These are phyloP conservation scores for Globisporangium spinosum DNA, from an alignment of 352 stramenopile species.

Conservation along the genomic window DNA sequence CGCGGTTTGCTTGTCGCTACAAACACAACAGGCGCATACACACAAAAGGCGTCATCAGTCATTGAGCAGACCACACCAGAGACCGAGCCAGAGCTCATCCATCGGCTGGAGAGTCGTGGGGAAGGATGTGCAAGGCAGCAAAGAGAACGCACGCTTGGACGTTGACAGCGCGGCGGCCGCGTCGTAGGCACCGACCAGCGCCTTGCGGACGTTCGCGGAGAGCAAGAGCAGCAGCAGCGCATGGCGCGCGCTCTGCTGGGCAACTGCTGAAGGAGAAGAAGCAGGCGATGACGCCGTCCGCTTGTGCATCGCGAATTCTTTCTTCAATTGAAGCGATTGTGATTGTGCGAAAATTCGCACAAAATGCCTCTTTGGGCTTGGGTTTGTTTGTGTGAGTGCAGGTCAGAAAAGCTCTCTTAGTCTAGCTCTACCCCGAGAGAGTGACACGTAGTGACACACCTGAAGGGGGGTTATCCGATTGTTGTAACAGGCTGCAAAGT, in stretches of 20 bases:
- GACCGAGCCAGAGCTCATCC: background rate
- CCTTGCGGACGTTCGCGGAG: slow-evolving; percentile 23
- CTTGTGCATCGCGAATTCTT: background rate
- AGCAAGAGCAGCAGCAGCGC: slow-evolving; percentile 31
- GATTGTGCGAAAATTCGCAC: background rate
- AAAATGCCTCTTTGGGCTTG: background rate
- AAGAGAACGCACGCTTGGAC: slow-evolving; percentile 14
- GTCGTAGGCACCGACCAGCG: slow-evolving; percentile 23
- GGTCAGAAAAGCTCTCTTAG: slow-evolving; percentile 8
- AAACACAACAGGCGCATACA: slow-evolving; percentile 3
- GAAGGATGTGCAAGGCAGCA: background rate
- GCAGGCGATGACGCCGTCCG: background rate
- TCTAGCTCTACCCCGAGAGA: background rate
- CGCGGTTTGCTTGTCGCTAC: slow-evolving; percentile 21
- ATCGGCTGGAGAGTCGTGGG: background rate
- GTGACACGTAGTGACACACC: background rate
- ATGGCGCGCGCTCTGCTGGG: slow-evolving; percentile 11
- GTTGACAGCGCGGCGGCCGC: slow-evolving; percentile 9
- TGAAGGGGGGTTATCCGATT: background rate
- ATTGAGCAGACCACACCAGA: background rate
- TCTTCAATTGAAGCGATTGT: background rate
- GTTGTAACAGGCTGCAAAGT: background rate
- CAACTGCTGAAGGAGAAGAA: background rate
- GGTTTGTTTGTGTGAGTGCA: background rate
- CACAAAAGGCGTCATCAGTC: background rate